Conservation (phyloP, 345 rosid genomes). For the Isatis tinctoria region DNA sequence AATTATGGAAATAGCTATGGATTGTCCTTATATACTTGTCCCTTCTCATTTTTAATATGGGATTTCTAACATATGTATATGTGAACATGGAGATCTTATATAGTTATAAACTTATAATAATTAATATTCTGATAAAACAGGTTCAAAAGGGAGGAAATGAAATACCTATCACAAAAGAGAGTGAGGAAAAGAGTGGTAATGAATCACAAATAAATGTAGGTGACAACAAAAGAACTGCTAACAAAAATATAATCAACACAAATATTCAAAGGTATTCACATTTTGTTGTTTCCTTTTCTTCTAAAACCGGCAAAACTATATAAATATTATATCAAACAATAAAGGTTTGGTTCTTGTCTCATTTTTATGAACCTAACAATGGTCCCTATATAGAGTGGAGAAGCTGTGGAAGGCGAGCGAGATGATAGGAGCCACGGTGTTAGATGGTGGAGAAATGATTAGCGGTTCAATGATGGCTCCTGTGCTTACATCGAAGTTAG, state of each 20-base stretch:
- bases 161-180: conserved; percentile 39
- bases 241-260: conserved; percentile 48
- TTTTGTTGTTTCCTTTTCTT: not conserved
- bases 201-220: conserved; percentile 11
- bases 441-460: conserved; percentile 44
- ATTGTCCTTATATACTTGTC: no score
- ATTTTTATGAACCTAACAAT: not conserved
- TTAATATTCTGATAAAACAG: conserved; percentile 18
- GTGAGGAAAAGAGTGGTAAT: conserved; percentile 37
- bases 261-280: conserved; percentile 60
- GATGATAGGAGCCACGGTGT: conserved; percentile 25
- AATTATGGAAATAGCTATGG: no score
- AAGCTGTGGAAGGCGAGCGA: conserved; percentile 61
- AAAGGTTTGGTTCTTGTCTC: not conserved
- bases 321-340: not conserved
- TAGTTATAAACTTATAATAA: no score
- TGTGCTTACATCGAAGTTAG: conserved; percentile 57
- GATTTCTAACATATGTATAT: not conserved
- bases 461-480: conserved; percentile 56
- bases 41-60: no score
- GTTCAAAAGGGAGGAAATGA: conserved; percentile 57
- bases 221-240: conserved; percentile 30
- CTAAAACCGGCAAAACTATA: not conserved
- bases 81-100: not conserved
- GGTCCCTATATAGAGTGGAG: conserved; percentile 39